These are phyloP conservation scores for Anaeramoeba flamelloides DNA, from an alignment of 78 protist genomes.

Conservation along the genomic window DNA sequence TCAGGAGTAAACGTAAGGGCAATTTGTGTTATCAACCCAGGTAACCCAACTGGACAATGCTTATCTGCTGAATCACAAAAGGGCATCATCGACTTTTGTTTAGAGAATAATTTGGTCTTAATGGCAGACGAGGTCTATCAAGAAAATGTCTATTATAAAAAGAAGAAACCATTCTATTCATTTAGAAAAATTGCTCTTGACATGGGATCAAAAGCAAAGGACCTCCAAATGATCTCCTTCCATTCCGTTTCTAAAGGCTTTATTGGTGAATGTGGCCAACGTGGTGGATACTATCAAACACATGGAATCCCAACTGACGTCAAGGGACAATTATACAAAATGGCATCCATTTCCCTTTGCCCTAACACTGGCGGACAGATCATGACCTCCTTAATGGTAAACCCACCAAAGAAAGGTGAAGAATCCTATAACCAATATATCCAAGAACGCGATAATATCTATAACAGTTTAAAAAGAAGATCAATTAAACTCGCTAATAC, in stretches of 20 bases:
- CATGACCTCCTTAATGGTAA: conserved; percentile 38
- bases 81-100: conserved; percentile 40
- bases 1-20: conserved; percentile 54
- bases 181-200: conserved; percentile 53
- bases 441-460: conserved; percentile 43
- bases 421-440: conserved; percentile 45
- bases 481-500: conserved; percentile 1
- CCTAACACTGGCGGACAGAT: conserved; percentile 82
- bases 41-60: conserved; percentile 96
- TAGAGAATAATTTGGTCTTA: conserved; percentile 41
- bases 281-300: conserved; percentile 88
- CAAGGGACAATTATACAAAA: conserved; percentile 43
- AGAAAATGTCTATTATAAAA: conserved; percentile 63
- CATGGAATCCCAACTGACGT: conserved; percentile 18
- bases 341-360: conserved; percentile 70
- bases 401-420: conserved; percentile 59
- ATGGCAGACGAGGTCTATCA: conserved; percentile 99
- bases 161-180: conserved; percentile 52
- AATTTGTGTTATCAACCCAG: conserved; percentile 91
- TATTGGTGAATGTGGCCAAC: conserved; percentile 90
- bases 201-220: not conserved
- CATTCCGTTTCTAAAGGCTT: conserved; percentile 92
- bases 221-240: conserved; percentile 68
- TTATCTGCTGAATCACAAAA: conserved; percentile 10
- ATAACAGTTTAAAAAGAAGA: conserved; percentile 20